Base-by-base conservation (phyloP, 1,139 yeast species). In the Zygosaccharomyces pseudobailii region DNA sequence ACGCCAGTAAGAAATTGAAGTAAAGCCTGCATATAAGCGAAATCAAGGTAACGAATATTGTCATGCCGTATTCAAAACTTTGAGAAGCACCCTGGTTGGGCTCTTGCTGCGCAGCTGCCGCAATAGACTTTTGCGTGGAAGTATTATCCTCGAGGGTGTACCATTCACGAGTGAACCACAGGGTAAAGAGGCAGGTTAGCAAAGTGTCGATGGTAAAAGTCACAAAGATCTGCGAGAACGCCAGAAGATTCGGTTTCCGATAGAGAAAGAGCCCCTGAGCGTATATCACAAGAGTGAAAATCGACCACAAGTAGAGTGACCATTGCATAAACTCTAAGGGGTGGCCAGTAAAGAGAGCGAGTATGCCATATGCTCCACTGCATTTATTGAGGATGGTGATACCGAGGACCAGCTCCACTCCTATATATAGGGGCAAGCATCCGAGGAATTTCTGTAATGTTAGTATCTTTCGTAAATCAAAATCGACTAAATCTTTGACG, bases 311-410 rank as follows among this genome's bases (percentile, higher is more conserved):
- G 66, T 90, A 88, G 58, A 84, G 80, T 2, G 85, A 56, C 95
- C 96, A 87, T 63, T 92, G 97, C 72, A 85, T 72, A 52, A 82
- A 79, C 53, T 82, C 83, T 49, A 90, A 75, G 2, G 94, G 95
- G 61, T 89, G 96, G 2, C 96, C 94, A 0, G 97, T 90, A 61
- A 92, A 77, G 36, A 92, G 69, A 1, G 97, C 89, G 31, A 90
- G 71, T 36, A 90, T 72, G 25, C 97, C 98, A 66, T 84, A 92
- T 24, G 83, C 72, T 7, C 97, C 97, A 48, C 95, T 83, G 53
- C 92, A 88, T 66, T 90, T 90, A 71, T 92, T 90, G 57, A 90
- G 75, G 40, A 89, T 78, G 21, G 94, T 84, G 33, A 86, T 73
- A 2, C 88, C 85, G n/a, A 89, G 71, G 22, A 87, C 79, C 9